Evolutionary conservation across 169 alveolate genomes (phyloP).

Genomic region (Eimeria acervulina): DNA sequence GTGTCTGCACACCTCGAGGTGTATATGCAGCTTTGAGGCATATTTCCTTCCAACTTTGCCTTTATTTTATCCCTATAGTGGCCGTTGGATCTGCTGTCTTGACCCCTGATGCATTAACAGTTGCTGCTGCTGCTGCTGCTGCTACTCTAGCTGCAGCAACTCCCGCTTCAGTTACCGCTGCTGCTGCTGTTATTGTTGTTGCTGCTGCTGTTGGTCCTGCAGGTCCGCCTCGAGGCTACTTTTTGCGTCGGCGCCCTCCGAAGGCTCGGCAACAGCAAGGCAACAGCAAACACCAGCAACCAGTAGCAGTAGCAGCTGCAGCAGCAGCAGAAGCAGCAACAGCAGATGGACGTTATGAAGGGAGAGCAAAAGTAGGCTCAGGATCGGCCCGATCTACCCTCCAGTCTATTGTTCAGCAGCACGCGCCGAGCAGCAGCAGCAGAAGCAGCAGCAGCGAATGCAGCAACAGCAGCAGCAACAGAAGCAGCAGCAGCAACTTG

Average conservation of each 20-base stretch:
- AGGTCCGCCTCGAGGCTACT: not conserved
- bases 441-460: too few species aligned
- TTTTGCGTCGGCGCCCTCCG: not conserved
- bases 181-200: not conserved
- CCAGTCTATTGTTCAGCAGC: too few species aligned
- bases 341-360: not conserved
- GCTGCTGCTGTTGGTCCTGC: conserved; percentile 22
- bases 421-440: too few species aligned
- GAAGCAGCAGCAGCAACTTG: too few species aligned
- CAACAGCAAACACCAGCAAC: not conserved
- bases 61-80: too few species aligned
- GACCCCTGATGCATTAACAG: too few species aligned
- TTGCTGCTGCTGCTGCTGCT: not conserved
- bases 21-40: too few species aligned
- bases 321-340: conserved; percentile 14
- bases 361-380: not conserved
- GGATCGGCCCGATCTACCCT: too few species aligned
- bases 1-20: too few species aligned
- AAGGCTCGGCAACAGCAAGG: conserved; percentile 5
- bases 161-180: not conserved
- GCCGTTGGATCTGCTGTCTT: too few species aligned
- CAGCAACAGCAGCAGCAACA: too few species aligned
- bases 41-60: too few species aligned
- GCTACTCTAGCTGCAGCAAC: not conserved
- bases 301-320: conserved; percentile 12